Conservation (phyloP, 306 rosid species). For the Chamaecrista fasciculata region DNA sequence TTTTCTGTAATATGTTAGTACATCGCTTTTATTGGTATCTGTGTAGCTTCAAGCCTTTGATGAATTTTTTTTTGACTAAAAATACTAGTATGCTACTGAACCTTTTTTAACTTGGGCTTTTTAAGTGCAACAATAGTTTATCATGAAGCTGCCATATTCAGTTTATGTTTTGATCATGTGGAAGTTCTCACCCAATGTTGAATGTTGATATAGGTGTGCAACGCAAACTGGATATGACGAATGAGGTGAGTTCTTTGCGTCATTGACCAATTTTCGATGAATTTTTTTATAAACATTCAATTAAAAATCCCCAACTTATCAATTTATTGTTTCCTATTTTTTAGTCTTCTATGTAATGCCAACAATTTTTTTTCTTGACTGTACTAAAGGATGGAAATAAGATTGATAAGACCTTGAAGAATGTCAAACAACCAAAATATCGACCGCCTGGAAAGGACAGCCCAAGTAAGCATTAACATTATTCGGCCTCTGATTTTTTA, state of each 20-base stretch:
- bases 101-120: not conserved
- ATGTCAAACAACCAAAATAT: slow-evolving; percentile 54
- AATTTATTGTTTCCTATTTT: not conserved
- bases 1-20: not conserved
- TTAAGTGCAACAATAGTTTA: not conserved
- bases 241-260: slow-evolving; percentile 52
- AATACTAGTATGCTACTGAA: not conserved
- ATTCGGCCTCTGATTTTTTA: not conserved
- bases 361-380: slow-evolving; percentile 5
- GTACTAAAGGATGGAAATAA: slow-evolving; percentile 52
- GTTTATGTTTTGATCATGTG: not conserved
- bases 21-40: not conserved
- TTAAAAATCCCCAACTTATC: no score
- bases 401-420: slow-evolving; percentile 55
- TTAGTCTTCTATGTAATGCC: not conserved
- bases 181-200: slow-evolving; percentile 28
- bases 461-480: slow-evolving; percentile 51
- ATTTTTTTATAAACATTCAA: no score
- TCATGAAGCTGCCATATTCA: not conserved
- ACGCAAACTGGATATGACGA: slow-evolving; percentile 79
- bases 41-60: not conserved
- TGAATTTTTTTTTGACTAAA: not conserved
- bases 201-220: slow-evolving; percentile 71
- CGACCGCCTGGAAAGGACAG: slow-evolving; percentile 73
- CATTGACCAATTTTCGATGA: no score